Evolutionary conservation across 2,329 filamentous ascomycete species (phyloP), one percentile per base, ranked within the genome.

Genomic region (Colletotrichum aenigma): DNA sequence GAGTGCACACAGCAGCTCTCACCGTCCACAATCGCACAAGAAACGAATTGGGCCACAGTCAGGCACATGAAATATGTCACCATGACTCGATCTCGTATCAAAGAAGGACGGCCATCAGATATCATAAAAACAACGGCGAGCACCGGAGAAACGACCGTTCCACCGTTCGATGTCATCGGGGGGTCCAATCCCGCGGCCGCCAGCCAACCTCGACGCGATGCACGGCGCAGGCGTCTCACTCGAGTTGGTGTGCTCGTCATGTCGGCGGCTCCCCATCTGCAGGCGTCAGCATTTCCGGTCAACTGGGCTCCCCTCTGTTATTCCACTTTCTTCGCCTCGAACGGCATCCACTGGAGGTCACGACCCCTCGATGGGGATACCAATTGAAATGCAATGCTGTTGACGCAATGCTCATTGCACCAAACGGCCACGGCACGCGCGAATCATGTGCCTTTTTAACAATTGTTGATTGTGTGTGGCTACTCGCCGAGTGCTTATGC

Each of bases 311-410:
- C 30, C 55, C 56, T 38, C 26, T 52, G 21, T 70, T 65, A 48
- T 43, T 56, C 64, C 38, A 21, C 69, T 62, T 61, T 67, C 62
- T 65, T 69, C 64, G 73, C 73, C 73, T 75, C 16, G 73, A 43
- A 75, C 38, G 26, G 62, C 70, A 76, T 69, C 48, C 9, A 65
- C 58, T 66, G 48, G 43, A 58, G 38, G 64, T 65, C 65, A 73
- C 26, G 34, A 56, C 58, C 64, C 48, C 58, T 68, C 24, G 64
- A 38, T 38, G 34, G 58, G 64, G 34, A 52, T 55, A 52, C 74
- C 70, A 76, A 52, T 74, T 36, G 65, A 69, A 52, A 66, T 26
- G 66, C 65, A 34, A 28, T 38, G 65, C 36, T 74, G 58, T 64
- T 52, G 21, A 26, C 43, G 30, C 62, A 32, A 32, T 52, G 43